These are phyloP conservation scores for Clausena lansium DNA, from an alignment of 345 rosid species.

Conservation along the genomic window DNA sequence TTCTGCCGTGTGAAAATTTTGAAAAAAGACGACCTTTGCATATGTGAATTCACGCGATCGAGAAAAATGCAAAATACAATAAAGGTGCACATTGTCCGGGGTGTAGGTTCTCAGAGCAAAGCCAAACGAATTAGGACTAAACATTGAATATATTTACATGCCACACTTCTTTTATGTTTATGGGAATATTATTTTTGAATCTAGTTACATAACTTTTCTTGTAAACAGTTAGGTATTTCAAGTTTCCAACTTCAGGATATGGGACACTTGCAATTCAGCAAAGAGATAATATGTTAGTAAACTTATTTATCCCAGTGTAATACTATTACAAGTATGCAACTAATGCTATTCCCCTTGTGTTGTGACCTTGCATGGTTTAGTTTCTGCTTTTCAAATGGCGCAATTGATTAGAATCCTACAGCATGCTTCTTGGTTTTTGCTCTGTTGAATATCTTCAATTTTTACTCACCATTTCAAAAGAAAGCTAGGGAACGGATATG, in stretches of 20 bases:
- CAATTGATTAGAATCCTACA: not conserved
- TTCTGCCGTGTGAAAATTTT: not conserved
- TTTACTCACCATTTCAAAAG: not conserved
- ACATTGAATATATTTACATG: not conserved
- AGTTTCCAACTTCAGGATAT: not conserved
- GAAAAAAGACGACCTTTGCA: not conserved
- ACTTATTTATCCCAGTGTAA: not conserved
- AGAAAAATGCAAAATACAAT: not conserved
- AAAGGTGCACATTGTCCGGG: slow-evolving; percentile 11
- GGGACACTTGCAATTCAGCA: not conserved
- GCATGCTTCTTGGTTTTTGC: not conserved
- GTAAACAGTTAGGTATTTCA: not conserved
- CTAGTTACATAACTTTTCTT: not conserved
- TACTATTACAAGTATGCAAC: not conserved
- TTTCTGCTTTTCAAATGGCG: not conserved
- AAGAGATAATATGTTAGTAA: not conserved
- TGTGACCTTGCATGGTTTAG: not conserved
- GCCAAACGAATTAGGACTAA: not conserved
- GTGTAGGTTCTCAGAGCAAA: not conserved
- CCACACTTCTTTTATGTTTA: not conserved
- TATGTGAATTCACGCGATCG: slow-evolving; percentile 4
- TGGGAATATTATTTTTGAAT: not conserved
- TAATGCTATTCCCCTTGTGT: not conserved
- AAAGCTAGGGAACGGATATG: not conserved
- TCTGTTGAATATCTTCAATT: not conserved